These are phyloP conservation scores for Hypoxylon perforatum DNA, from an alignment of 495 filamentous ascomycete species.

Conservation along the genomic window DNA sequence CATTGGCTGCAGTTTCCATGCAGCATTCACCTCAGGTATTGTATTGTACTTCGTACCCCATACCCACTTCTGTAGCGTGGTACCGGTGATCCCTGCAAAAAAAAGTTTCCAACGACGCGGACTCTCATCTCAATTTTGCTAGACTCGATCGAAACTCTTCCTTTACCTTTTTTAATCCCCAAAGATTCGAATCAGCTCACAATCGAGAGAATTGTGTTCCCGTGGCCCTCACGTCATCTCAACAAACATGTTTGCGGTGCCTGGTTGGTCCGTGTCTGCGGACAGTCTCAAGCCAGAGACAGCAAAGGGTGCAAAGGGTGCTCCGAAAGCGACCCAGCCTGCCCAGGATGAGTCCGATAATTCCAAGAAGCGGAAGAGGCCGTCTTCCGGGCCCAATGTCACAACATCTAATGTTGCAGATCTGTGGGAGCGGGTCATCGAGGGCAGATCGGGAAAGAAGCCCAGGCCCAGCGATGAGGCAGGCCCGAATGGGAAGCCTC, in stretches of 20 bases:
- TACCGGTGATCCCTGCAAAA: constrained; percentile 33
- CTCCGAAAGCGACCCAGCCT: constrained; percentile 40
- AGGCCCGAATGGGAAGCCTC: constrained; percentile 26
- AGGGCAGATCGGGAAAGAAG: constrained; percentile 63
- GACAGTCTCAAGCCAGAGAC: constrained; percentile 76
- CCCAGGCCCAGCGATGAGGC: constrained; percentile 32
- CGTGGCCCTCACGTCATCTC: constrained; percentile 4
- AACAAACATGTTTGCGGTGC: constrained; percentile 86
- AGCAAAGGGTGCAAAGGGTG: not conserved
- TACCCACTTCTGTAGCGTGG: not conserved
- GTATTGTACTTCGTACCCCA: not conserved
- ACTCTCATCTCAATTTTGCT: constrained; percentile 2
- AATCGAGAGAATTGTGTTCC: not conserved
- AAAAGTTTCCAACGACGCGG: constrained; percentile 24
- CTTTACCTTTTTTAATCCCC: not conserved
- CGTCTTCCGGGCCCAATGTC: constrained; percentile 63
- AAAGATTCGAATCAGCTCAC: not conserved
- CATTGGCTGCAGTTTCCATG: too few species aligned
- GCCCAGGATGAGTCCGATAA: constrained; percentile 43
- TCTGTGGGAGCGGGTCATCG: constrained; percentile 82
- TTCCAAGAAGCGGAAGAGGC: constrained; percentile 69
- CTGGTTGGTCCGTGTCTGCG: constrained; percentile 85
- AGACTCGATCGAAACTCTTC: constrained; percentile 14
- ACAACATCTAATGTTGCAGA: constrained; percentile 77
- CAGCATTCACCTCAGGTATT: too few species aligned